These are phyloP conservation scores for Mortierella sp. DNA, from an alignment of 371 early-diverging fungal genomes.

Conservation along the genomic window DNA sequence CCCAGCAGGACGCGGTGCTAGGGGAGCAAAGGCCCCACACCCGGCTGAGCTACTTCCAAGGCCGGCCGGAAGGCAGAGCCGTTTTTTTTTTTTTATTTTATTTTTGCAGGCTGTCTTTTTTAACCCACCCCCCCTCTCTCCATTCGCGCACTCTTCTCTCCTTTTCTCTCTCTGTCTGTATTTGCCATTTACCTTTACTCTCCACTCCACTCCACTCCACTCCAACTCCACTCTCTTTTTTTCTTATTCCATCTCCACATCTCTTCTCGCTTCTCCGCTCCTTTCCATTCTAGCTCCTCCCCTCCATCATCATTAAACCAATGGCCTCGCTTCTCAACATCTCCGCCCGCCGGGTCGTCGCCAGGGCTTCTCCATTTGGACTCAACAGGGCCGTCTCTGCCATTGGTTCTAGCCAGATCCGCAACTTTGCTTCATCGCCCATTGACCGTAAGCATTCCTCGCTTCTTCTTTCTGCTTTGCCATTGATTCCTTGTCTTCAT, in stretches of 20 bases:
- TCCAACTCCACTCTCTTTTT: too few relatives aligned
- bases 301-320: background rate
- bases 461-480: background rate
- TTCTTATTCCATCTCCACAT: constrained; percentile 1
- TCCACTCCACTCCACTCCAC: too few relatives aligned
- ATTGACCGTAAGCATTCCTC: constrained; percentile 39
- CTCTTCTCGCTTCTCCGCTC: constrained; percentile 19
- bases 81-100: too few relatives aligned
- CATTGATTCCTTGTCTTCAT: background rate
- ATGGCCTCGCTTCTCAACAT: constrained; percentile 35
- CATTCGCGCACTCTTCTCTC: too few relatives aligned
- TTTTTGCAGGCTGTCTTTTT: too few relatives aligned
- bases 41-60: too few relatives aligned
- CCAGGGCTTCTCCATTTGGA: background rate
- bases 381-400: constrained; percentile 19
- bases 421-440: constrained; percentile 33
- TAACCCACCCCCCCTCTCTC: too few relatives aligned
- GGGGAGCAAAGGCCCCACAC: too few relatives aligned
- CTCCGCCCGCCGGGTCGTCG: constrained; percentile 27
- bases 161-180: too few relatives aligned
- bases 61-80: too few relatives aligned
- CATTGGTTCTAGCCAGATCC: constrained; percentile 30
- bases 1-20: too few relatives aligned
- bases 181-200: too few relatives aligned
- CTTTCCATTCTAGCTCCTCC: background rate